Conservation (phyloP, 2,329 filamentous ascomycete species). For the Aspergillus sp. region DNA sequence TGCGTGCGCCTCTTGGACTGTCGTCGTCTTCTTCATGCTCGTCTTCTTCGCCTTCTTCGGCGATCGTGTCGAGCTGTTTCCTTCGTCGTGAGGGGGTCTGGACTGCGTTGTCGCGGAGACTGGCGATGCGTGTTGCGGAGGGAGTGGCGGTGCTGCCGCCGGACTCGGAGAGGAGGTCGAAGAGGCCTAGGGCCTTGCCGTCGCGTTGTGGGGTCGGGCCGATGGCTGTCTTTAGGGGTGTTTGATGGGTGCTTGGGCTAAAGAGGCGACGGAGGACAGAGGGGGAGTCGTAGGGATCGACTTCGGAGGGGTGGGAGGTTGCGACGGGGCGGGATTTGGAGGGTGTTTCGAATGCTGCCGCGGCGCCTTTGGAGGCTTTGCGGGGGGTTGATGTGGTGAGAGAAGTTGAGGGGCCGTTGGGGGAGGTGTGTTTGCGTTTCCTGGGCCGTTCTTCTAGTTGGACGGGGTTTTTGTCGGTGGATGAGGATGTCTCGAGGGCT, state of each 20-base stretch:
- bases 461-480: slow-evolving; percentile 18
- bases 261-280: slow-evolving; percentile 41
- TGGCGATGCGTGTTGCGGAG: slow-evolving; percentile 30
- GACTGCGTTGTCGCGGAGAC: slow-evolving; percentile 29
- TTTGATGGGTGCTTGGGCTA: slow-evolving; percentile 38
- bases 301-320: slow-evolving; percentile 37
- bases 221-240: slow-evolving; percentile 44
- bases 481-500: slow-evolving; percentile 27
- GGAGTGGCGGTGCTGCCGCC: slow-evolving; percentile 40
- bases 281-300: slow-evolving; percentile 51
- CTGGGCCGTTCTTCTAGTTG: slow-evolving; percentile 26
- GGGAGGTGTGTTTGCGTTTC: slow-evolving; percentile 38
- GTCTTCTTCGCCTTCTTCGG: slow-evolving; percentile 33
- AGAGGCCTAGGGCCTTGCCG: slow-evolving; percentile 51
- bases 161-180: slow-evolving; percentile 49
- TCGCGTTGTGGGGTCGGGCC: slow-evolving; percentile 54
- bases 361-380: slow-evolving; percentile 32
- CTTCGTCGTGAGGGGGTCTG: slow-evolving; percentile 42
- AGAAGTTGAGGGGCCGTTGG: slow-evolving; percentile 24
- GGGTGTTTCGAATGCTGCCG: slow-evolving; percentile 32
- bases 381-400: slow-evolving; percentile 35
- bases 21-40: slow-evolving; percentile 29
- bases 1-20: slow-evolving; percentile 33
- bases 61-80: slow-evolving; percentile 31
- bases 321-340: slow-evolving; percentile 28